Base-by-base conservation (phyloP, 305 asterid genomes). In the Solanum hybrid region DNA sequence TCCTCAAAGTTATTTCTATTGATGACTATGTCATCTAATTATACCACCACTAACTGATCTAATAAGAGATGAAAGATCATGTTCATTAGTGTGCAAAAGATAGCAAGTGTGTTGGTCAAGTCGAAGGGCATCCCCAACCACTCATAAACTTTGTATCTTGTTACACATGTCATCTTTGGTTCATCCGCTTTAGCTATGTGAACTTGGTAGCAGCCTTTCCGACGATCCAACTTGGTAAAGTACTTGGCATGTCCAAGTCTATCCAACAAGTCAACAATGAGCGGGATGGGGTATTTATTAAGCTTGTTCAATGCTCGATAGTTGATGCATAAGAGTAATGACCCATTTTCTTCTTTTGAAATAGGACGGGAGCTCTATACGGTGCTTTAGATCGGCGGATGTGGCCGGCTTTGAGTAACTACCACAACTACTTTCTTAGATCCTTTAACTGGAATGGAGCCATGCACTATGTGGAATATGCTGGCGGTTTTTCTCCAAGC, bases 401-500 rank as follows among this genome's bases (percentile, higher is more conserved):
- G 4, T 51, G n/a, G n/a, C 9, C n/a, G 9, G 0, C 4, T 16
- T 51, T 16, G 3, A 51, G 67, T 51, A 6, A 51, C 9, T 51
- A 16, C n/a, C 67, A 1, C 4, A 51, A 51, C 4, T 16, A 51
- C 64, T 51, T 51, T 51, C 3, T 51, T 51, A 51, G 8, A 51
- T 51, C 64, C n/a, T 51, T 4, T 51, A 16, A 51, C 1, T 16
- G 1, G 67, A 4, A 3, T 51, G 8, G 67, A 51, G 9, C n/a
- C 10, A 51, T 51, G n/a, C n/a, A 1, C 2, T 51, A 51, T 51
- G 10, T 1, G 9, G 9, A 51, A 6, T 51, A 51, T 16, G n/a
- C 4, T 1, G 1, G 67, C 0, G 10, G 2, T 1, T 51, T 51
- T 0, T 0, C n/a, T 51, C 67, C 10, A 18, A 51, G 67, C 4